phyloP scores from a whole-genome alignment of 2,329 filamentous ascomycete species.

The Fusarium dimerum region DNA sequence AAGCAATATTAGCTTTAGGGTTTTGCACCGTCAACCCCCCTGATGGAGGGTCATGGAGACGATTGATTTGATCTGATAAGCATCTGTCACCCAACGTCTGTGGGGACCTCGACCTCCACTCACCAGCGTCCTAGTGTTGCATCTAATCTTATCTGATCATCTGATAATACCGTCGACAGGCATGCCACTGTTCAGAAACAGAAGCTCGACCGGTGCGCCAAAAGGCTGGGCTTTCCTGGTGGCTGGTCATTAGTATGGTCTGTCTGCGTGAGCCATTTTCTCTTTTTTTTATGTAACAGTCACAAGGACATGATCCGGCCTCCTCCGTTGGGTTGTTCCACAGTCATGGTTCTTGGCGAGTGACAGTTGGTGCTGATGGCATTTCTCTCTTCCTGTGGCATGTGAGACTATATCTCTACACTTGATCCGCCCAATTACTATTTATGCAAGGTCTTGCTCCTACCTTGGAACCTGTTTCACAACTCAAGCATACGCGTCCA shows the following conservation, averaged over 20 bases:
- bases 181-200: neutral
- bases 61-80: neutral
- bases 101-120: neutral
- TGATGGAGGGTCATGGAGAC: too few species aligned
- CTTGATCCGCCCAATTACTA: neutral
- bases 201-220: neutral
- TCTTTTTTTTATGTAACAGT: neutral
- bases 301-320: neutral
- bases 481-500: too few species aligned
- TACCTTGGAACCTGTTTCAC: neutral
- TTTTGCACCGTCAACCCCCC: too few species aligned
- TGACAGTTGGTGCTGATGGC: too few species aligned
- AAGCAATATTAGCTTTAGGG: too few species aligned
- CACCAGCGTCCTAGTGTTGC: neutral
- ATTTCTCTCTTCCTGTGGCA: neutral
- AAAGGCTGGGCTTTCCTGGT: neutral
- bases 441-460: neutral
- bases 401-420: neutral
- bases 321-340: neutral
- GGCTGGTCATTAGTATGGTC: neutral
- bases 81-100: slow-evolving; percentile 10
- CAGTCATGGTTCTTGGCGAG: too few species aligned
- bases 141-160: slow-evolving; percentile 29
- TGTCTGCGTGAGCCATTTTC: neutral
- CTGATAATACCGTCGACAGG: slow-evolving; percentile 18